Evolutionary conservation across 179 eudicot species (phyloP), one percentile per base, ranked within the genome.

Genomic region (Camellia oleifera): DNA sequence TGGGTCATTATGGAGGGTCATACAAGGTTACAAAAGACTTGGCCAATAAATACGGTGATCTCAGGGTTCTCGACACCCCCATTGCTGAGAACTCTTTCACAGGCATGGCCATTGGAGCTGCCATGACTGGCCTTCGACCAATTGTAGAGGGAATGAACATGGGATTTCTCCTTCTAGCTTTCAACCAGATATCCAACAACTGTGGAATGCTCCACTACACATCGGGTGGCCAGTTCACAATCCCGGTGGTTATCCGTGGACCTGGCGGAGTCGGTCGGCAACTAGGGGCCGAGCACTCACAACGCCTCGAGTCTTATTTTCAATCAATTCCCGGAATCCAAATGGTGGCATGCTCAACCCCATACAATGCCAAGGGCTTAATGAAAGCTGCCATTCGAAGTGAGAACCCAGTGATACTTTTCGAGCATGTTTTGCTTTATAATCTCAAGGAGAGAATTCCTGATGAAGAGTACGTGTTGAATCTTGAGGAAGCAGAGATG

Each of bases 191-290:
- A 78, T 95, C 98, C 54, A 91, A 95, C 89, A 93, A 95, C 78
- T 95, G 98, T 70, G 98, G 98, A 13, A 95, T 95, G 98, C 92
- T 93, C 17, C 99, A 95, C 84, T 95, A 95, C 88, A 93, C 99
- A 40, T 95, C 99, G 13, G 98, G 99, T 9, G 99, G 99, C 53
- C 99, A 95, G 72, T 95, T 95, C 88, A 95, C 85, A 32, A 95
- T 95, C 50, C 99, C 99, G 0, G 88, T 89, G 44, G 98, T 95
- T 14, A 95, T 95, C 70, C 91, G 99, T 3, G 99, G 99, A 9
- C 99, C 98, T 1, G 99, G 99, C 20, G 99, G 99, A 56, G 97
- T 95, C 7, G 99, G 99, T 7, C 90, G 99, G 71, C 99, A 95
- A 78, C 96, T 95, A 0, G 99, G 98, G 1, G 99, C 99, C 0